phyloP scores from a whole-genome alignment of 805 yeast genomes.

The Candida palmyrensis region DNA sequence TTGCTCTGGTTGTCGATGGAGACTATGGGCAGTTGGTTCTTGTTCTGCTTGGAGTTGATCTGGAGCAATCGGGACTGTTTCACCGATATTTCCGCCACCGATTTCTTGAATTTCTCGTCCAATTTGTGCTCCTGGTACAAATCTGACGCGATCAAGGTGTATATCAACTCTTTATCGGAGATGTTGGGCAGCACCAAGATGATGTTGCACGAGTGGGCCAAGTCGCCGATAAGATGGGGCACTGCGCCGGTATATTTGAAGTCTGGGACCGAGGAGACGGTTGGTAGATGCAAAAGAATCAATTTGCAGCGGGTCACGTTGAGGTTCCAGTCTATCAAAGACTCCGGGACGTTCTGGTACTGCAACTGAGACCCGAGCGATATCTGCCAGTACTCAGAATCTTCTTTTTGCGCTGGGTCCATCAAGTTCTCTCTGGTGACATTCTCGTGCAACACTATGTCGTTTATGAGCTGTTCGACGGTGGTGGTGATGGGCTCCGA shows the following conservation, averaged over 20 bases:
- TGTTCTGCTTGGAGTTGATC: conserved; percentile 18
- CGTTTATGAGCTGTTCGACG: conserved; percentile 40
- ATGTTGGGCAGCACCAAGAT: conserved; percentile 36
- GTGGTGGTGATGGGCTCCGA: conserved; percentile 37
- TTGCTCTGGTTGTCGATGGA: conserved; percentile 23
- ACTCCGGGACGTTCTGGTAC: conserved; percentile 36
- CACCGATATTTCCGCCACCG: conserved; percentile 47
- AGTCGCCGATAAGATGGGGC: conserved; percentile 39
- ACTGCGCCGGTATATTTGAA: conserved; percentile 27
- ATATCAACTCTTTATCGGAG: conserved; percentile 38
- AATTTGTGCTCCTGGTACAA: conserved; percentile 46
- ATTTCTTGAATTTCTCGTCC: conserved; percentile 37
- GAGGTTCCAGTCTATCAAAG: conserved; percentile 47
- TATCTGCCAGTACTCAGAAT: conserved; percentile 28
- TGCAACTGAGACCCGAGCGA: conserved; percentile 35
- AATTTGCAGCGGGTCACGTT: conserved; percentile 46
- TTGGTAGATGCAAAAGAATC: conserved; percentile 35
- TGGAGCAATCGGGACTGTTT: conserved; percentile 41
- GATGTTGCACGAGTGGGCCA: conserved; percentile 36
- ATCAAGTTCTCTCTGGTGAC: conserved; percentile 15
- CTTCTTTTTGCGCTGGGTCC: conserved; percentile 9
- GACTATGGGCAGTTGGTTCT: conserved; percentile 19
- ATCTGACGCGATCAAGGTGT: conserved; percentile 35
- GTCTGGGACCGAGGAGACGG: conserved; percentile 32
- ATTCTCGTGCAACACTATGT: conserved; percentile 33